These are phyloP conservation scores for Hippophae gyantsensis DNA, from an alignment of 306 rosid species.

Conservation along the genomic window DNA sequence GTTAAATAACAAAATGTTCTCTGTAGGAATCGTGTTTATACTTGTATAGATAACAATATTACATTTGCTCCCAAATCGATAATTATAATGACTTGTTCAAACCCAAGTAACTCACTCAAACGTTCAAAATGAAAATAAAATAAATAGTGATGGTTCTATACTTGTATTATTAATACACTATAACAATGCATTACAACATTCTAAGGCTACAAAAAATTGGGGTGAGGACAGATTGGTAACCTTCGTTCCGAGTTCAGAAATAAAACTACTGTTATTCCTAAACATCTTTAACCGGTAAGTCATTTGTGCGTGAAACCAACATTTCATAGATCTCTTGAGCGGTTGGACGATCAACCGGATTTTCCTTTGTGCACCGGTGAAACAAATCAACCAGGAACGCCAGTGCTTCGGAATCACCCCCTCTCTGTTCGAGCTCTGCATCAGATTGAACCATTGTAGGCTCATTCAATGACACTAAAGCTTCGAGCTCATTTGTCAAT, in stretches of 20 bases:
- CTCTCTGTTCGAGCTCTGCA: conserved; percentile 33
- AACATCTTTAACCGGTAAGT: conserved; percentile 23
- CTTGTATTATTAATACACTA: no score
- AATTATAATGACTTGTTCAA: no score
- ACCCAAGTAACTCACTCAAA: no score
- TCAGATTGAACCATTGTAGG: conserved; percentile 55
- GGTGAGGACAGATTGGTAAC: conserved; percentile 13
- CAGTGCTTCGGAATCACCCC: conserved; percentile 25
- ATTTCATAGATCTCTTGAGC: conserved; percentile 55
- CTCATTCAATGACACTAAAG: conserved; percentile 27
- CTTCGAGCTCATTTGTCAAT: conserved; percentile 59
- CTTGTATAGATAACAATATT: no score
- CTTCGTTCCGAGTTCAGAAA: neutral
- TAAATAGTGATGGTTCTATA: no score
- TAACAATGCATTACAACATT: conserved; percentile 17
- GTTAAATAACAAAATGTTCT: no score
- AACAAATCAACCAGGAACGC: conserved; percentile 67
- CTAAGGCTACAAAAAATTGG: conserved; percentile 19
- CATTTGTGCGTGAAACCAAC: conserved; percentile 32
- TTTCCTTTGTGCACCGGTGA: conserved; percentile 51
- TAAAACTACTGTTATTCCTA: conserved; percentile 28
- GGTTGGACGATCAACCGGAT: conserved; percentile 61
- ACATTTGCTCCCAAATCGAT: no score
- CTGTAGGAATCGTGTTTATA: no score
- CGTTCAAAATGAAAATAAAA: no score